phyloP scores from a whole-genome alignment of 78 protist species.

The Dictyostelium brefeldianum region DNA sequence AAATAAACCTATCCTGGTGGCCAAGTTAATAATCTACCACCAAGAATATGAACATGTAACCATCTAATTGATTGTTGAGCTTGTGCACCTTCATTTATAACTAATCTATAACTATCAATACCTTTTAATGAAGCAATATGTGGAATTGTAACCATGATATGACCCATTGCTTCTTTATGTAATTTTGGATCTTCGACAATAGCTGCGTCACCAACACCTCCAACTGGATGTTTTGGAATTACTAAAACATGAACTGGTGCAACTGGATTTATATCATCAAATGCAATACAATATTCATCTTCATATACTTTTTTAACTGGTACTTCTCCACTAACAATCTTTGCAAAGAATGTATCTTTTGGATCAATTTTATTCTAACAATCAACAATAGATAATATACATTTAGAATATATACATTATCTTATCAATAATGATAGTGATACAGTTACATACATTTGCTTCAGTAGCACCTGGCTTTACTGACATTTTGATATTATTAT shows the following conservation, averaged over 20 bases:
- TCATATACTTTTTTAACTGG: constrained; percentile 75
- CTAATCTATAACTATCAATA: constrained; percentile 43
- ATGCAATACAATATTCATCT: constrained; percentile 64
- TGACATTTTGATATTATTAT: constrained; percentile 43
- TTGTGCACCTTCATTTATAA: constrained; percentile 55
- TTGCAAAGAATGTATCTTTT: constrained; percentile 67
- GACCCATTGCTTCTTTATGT: constrained; percentile 28
- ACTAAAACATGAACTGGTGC: constrained; percentile 60
- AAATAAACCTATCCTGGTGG: constrained; percentile 27
- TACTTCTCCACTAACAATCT: constrained; percentile 54
- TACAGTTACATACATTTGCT: constrained; percentile 35
- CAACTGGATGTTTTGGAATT: constrained; percentile 55
- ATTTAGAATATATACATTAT: not conserved
- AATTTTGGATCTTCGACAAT: not conserved
- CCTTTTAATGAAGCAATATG: constrained; percentile 33
- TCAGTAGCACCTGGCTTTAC: constrained; percentile 67
- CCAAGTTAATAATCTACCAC: constrained; percentile 63
- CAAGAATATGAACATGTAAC: constrained; percentile 62
- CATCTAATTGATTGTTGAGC: constrained; percentile 73
- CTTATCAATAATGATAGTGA: too few species aligned
- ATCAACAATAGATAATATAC: not conserved
- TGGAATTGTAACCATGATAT: constrained; percentile 47
- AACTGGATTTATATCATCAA: constrained; percentile 60
- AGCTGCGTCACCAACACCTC: constrained; percentile 58
- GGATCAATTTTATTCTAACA: constrained; percentile 22